Conservation (phyloP, 495 filamentous ascomycete species). For the Penicillium coffeae region DNA sequence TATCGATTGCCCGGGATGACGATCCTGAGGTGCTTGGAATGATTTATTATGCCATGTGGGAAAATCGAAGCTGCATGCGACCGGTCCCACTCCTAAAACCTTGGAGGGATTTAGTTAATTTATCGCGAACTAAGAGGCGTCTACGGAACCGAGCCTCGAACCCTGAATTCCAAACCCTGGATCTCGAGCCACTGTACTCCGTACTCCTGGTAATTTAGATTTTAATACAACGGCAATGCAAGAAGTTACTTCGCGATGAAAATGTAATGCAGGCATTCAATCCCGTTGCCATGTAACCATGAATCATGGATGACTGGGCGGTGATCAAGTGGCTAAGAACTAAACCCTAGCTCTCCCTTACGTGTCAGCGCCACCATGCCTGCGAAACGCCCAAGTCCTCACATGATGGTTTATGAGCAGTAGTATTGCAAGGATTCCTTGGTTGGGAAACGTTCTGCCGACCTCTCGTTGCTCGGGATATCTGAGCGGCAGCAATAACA, state of each 20-base stretch:
- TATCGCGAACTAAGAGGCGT: too few species aligned
- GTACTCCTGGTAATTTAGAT: too few species aligned
- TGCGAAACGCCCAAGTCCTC: conserved; percentile 5
- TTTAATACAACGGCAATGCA: neutral
- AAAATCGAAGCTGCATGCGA: neutral
- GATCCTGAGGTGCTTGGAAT: neutral
- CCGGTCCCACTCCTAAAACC: neutral
- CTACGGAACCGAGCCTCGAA: too few species aligned
- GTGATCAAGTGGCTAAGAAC: neutral
- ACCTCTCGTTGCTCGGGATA: conserved; percentile 6
- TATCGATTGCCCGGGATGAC: neutral
- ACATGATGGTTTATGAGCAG: conserved; percentile 16
- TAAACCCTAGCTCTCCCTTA: conserved; percentile 5
- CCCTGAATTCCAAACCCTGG: too few species aligned
- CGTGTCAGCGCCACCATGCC: conserved; percentile 31
- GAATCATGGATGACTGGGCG: neutral
- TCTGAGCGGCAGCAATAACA: conserved; percentile 1
- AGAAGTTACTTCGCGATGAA: neutral
- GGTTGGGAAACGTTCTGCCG: conserved; percentile 11
- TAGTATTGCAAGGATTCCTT: conserved; percentile 14
- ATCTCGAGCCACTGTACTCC: too few species aligned
- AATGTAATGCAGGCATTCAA: neutral
- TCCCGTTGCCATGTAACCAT: neutral
- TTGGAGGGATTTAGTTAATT: neutral
- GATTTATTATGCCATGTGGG: neutral